Evolutionary conservation across 768 basidiomycete genomes (phyloP).

Genomic region (Hericium erinaceus): DNA sequence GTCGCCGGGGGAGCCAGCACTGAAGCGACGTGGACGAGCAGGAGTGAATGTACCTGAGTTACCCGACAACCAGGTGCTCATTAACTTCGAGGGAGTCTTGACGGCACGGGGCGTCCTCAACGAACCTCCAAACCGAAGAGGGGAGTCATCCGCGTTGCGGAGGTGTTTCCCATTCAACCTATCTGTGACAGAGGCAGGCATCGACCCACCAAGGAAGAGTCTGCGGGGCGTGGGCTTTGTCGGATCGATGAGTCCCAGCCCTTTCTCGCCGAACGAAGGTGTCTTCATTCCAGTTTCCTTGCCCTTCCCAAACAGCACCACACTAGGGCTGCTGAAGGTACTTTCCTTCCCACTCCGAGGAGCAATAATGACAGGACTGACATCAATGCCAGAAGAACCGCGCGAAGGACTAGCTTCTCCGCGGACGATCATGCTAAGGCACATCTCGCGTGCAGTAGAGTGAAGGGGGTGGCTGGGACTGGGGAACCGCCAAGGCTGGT

Average conservation of each 20-base stretch:
- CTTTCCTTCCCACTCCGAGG: constrained; percentile 27
- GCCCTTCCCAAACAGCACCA: constrained; percentile 10
- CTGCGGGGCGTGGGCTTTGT: constrained; percentile 28
- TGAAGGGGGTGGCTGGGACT: constrained; percentile 75
- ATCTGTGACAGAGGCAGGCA: constrained; percentile 25
- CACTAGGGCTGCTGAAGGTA: constrained; percentile 27
- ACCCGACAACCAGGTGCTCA: not conserved
- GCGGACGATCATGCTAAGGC: constrained; percentile 53
- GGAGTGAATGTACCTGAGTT: not conserved
- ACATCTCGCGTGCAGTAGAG: constrained; percentile 52
- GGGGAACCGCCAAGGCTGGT: constrained; percentile 76
- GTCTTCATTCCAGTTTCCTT: not conserved
- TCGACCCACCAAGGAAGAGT: constrained; percentile 25
- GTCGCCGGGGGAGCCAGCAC: constrained; percentile 1
- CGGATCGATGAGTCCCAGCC: constrained; percentile 2
- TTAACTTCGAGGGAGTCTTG: not conserved
- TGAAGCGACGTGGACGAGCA: not conserved
- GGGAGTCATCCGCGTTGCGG: constrained; percentile 36
- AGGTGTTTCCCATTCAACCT: constrained; percentile 18
- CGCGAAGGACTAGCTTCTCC: constrained; percentile 38
- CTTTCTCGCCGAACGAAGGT: constrained; percentile 1
- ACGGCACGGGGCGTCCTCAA: not conserved
- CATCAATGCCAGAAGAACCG: constrained; percentile 22
- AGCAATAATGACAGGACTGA: constrained; percentile 23
- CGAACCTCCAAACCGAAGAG: constrained; percentile 21